Evolutionary conservation across 1,284 basidiomycete species (phyloP).

Genomic region (Ganoderma resinaceum): DNA sequence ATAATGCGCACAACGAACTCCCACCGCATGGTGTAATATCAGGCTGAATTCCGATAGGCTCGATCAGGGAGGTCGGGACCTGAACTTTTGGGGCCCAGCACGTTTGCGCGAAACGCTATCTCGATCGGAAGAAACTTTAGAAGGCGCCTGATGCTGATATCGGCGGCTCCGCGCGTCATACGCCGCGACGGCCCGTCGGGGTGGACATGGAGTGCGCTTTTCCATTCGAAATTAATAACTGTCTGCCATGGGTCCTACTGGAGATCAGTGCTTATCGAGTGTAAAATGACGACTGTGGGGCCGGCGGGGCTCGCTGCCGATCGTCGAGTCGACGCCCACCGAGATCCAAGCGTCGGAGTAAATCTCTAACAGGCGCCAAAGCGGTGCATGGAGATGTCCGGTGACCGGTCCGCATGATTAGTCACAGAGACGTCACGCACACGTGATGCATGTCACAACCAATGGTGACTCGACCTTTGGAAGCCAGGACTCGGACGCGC

Average conservation of each 20-base stretch:
- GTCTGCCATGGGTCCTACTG: neutral
- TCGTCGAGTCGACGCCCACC: conserved; percentile 9
- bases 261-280: neutral
- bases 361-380: conserved; percentile 10
- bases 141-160: conserved; percentile 22
- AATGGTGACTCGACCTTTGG: conserved; percentile 30
- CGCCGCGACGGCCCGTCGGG: neutral
- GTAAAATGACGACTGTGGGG: neutral
- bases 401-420: conserved; percentile 1
- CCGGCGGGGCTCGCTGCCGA: neutral
- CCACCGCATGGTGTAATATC: conserved; percentile 7
- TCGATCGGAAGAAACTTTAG: conserved; percentile 33
- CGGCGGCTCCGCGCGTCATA: conserved; percentile 4
- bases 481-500: conserved; percentile 7
- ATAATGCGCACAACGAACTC: neutral
- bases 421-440: conserved; percentile 9
- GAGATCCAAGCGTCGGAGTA: conserved; percentile 16
- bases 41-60: conserved; percentile 29
- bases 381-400: conserved; percentile 8
- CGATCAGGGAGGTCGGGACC: conserved; percentile 34
- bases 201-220: neutral
- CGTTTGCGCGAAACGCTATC: conserved; percentile 41
- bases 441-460: conserved; percentile 26
- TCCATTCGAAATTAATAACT: neutral
- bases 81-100: conserved; percentile 33